Evolutionary conservation across 2,329 filamentous ascomycete species (phyloP).

Genomic region (Thelonectria discophora): DNA sequence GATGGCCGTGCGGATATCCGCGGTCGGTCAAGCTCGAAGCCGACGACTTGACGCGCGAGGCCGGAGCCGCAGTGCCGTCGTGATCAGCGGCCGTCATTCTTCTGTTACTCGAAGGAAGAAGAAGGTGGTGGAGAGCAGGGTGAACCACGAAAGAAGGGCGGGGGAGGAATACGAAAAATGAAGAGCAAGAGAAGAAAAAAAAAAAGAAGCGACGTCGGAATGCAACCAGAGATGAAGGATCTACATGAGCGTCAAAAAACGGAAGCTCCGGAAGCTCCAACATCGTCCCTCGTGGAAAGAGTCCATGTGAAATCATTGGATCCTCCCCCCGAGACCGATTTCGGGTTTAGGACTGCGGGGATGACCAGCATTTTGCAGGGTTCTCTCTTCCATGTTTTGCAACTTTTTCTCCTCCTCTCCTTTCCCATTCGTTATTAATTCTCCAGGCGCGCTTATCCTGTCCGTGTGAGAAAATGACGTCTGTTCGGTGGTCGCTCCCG

Average conservation of each 20-base stretch:
- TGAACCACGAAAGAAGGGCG: not conserved
- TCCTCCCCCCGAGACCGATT: not conserved
- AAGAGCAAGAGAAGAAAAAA: not conserved
- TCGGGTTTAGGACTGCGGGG: not conserved
- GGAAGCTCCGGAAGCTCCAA: slow-evolving; percentile 3
- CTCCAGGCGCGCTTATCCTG: too few species aligned
- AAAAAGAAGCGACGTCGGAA: not conserved
- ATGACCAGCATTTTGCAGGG: not conserved
- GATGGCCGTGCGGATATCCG: slow-evolving; percentile 78
- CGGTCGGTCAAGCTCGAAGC: slow-evolving; percentile 48
- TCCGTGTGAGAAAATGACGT: not conserved
- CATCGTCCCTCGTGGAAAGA: not conserved
- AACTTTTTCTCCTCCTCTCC: too few species aligned
- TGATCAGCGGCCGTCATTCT: slow-evolving; percentile 42
- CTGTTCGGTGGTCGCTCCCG: not conserved
- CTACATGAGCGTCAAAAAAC: slow-evolving; percentile 6
- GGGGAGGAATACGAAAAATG: not conserved
- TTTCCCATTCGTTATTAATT: too few species aligned
- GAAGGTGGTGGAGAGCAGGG: slow-evolving; percentile 4
- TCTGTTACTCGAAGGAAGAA: slow-evolving; percentile 1
- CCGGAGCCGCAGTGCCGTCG: slow-evolving; percentile 37
- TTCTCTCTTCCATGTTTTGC: not conserved
- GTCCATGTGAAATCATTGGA: not conserved
- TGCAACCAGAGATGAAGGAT: slow-evolving; percentile 3
- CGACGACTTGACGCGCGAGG: slow-evolving; percentile 43